Evolutionary conservation across 495 filamentous ascomycete genomes (phyloP).

Genomic region (Aspergillus avenaceus): DNA sequence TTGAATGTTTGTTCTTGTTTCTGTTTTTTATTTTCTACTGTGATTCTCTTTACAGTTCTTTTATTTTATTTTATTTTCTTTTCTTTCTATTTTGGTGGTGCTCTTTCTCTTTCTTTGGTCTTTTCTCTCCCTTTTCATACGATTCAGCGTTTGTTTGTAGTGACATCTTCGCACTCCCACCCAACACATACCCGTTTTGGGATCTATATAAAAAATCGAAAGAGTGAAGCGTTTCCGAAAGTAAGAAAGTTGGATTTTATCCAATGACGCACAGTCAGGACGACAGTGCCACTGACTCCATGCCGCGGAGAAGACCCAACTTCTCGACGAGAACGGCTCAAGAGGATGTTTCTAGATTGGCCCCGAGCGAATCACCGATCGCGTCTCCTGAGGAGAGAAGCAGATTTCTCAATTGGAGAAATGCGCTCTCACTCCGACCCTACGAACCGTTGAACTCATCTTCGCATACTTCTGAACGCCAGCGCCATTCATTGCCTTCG

Average conservation of each 20-base stretch:
- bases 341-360: slow-evolving; percentile 51
- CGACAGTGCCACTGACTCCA: slow-evolving; percentile 22
- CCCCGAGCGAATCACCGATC: slow-evolving; percentile 28
- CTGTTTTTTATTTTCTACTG: too few species aligned
- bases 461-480: slow-evolving; percentile 10
- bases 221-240: neutral
- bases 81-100: too few species aligned
- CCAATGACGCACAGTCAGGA: slow-evolving; percentile 22
- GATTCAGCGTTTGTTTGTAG: too few species aligned
- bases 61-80: too few species aligned
- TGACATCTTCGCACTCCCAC: too few species aligned
- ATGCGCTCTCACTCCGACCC: slow-evolving; percentile 19
- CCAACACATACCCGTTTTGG: too few species aligned
- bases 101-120: too few species aligned
- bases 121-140: too few species aligned
- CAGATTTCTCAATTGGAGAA: slow-evolving; percentile 19
- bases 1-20: neutral
- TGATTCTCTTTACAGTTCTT: too few species aligned
- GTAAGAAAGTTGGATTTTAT: slow-evolving; percentile 2
- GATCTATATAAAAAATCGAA: too few species aligned
- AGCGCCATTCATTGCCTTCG: slow-evolving; percentile 17
- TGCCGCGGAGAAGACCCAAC: slow-evolving; percentile 42
- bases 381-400: slow-evolving; percentile 18
- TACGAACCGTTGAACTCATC: slow-evolving; percentile 31
- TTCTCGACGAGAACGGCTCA: slow-evolving; percentile 52